phyloP scores from a whole-genome alignment of 257 asterid genomes.

The Solanum tacnaense region DNA sequence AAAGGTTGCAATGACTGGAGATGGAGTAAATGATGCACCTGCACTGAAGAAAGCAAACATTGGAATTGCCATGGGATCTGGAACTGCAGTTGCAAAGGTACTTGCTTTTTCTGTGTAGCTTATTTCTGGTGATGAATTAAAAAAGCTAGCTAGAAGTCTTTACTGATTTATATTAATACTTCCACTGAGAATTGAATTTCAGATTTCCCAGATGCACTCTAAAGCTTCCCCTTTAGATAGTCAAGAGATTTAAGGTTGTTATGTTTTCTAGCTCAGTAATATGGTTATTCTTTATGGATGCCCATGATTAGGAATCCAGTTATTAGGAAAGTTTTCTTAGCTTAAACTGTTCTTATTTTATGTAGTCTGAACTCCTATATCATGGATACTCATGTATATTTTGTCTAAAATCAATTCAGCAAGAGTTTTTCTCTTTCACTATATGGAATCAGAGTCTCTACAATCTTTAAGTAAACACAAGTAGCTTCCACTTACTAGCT shows the following conservation, averaged over 20 bases:
- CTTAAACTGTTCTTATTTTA: background rate
- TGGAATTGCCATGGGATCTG: conserved; percentile 99
- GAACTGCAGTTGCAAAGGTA: conserved; percentile 99
- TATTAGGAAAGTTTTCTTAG: background rate
- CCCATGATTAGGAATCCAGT: background rate
- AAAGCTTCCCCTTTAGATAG: background rate
- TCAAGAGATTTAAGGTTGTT: background rate
- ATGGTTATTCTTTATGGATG: background rate
- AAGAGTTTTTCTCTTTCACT: background rate
- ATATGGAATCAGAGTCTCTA: background rate
- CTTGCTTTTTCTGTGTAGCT: background rate
- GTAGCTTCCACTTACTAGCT: background rate
- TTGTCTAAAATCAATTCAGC: background rate
- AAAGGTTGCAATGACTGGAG: conserved; percentile 99
- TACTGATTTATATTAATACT: background rate
- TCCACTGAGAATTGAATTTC: background rate
- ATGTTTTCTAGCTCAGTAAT: background rate
- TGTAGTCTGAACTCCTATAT: background rate
- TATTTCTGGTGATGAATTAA: background rate
- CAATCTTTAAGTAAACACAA: background rate
- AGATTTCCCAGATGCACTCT: background rate
- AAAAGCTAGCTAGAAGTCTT: background rate
- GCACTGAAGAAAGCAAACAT: conserved; percentile 96
- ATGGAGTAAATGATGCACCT: conserved; percentile 99
- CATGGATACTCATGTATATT: background rate